Conservation (phyloP, 2,329 filamentous ascomycete species). For the Phoma sp. region DNA sequence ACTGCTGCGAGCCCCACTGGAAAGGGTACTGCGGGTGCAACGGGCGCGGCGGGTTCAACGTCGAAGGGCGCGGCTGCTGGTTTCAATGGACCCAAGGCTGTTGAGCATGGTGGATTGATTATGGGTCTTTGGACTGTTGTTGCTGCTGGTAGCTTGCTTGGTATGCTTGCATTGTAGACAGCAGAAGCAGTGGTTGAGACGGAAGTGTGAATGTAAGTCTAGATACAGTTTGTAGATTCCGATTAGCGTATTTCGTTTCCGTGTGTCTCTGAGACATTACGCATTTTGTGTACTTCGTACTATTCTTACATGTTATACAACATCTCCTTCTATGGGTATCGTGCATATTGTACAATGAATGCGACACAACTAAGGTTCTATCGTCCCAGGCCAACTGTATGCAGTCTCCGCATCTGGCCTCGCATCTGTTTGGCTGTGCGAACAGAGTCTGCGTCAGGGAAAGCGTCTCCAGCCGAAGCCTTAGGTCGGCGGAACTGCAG, state of each 20-base stretch:
- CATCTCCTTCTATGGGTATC: constrained; percentile 12
- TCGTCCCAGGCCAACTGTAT: constrained; percentile 34
- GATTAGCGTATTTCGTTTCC: neutral
- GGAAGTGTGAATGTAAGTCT: neutral
- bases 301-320: constrained; percentile 11
- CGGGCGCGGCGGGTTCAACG: constrained; percentile 24
- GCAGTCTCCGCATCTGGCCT: constrained; percentile 34
- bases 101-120: constrained; percentile 33
- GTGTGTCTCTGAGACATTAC: neutral
- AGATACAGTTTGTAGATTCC: neutral
- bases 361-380: neutral
- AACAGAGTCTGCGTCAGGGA: constrained; percentile 26
- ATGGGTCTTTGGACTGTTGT: constrained; percentile 33
- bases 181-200: neutral
- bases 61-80: constrained; percentile 33
- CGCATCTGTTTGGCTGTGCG: constrained; percentile 7
- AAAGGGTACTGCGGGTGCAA: constrained; percentile 29
- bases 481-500: constrained; percentile 28
- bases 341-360: constrained; percentile 6
- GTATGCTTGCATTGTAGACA: constrained; percentile 37
- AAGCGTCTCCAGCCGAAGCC: constrained; percentile 35
- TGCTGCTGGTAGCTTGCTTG: constrained; percentile 32
- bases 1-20: constrained; percentile 53
- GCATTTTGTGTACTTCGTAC: too few species aligned
- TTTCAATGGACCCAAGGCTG: constrained; percentile 30